These are phyloP conservation scores for Amauroascus niger DNA, from an alignment of 2,329 filamentous ascomycete genomes.

Conservation along the genomic window DNA sequence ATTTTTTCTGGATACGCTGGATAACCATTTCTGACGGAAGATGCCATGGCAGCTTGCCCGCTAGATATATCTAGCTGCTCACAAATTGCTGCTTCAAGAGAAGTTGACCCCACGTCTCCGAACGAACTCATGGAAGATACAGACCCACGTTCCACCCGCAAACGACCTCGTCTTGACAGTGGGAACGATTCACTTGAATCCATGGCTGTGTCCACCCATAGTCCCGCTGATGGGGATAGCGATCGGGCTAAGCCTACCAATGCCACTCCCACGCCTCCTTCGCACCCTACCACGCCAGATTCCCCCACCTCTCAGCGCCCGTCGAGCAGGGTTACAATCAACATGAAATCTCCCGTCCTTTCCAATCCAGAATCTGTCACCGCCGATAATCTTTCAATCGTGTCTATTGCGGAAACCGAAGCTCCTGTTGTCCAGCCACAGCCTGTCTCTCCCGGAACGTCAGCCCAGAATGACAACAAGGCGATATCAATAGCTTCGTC, in stretches of 20 bases:
- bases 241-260: not conserved
- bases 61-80: conserved; percentile 36
- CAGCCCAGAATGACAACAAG: not conserved
- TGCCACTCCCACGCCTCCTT: conserved; percentile 9
- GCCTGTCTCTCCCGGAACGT: not conserved
- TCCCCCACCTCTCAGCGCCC: conserved; percentile 27
- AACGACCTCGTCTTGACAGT: conserved; percentile 42
- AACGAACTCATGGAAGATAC: conserved; percentile 35
- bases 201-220: conserved; percentile 29
- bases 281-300: conserved; percentile 20
- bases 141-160: conserved; percentile 33
- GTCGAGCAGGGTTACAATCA: conserved; percentile 41
- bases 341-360: conserved; percentile 33
- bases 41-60: conserved; percentile 40
- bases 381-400: not conserved
- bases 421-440: not conserved
- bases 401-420: not conserved
- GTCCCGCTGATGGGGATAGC: conserved; percentile 16
- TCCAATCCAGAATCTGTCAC: conserved; percentile 16
- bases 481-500: conserved; percentile 26
- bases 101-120: conserved; percentile 24
- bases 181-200: conserved; percentile 30
- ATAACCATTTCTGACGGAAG: conserved; percentile 20
- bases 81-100: conserved; percentile 17
- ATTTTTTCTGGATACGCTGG: not conserved